Base-by-base conservation (phyloP, 495 filamentous ascomycete species). In the Aspergillus diversus region DNA sequence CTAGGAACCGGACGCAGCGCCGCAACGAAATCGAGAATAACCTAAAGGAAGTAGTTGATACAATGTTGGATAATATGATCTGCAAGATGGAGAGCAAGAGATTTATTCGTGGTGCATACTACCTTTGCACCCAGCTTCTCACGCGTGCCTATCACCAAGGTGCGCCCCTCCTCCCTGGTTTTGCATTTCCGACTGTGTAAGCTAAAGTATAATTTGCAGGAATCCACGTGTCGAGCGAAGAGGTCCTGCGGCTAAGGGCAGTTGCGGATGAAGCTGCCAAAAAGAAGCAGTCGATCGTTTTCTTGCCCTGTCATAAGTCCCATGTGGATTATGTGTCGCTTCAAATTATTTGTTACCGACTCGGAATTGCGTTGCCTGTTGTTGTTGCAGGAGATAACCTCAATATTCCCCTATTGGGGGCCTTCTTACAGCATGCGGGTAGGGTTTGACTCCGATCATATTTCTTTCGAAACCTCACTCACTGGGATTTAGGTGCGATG, bases 1-100 rank as follows among this genome's bases (percentile, higher is more conserved):
- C 80, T 32, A 80, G 83, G 59, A 83, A 83, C 48, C 83, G 82
- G 61, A 77, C 79, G 35, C 79, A 78, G 53, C 79, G 84, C 39
- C 86, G 85, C 71, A 81, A 77, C 47, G 83, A 87, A 61, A 83
- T 91, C 60, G 84, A 88, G 65, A 80, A 80, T 61, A 88, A 84
- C 57, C 75, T 90, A 35, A 80, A 83, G 53, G 88, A 96, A 68
- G 92, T 95, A 4, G 90, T 91, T 31, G 89, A 95, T 62, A 84
- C 87, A 49, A 87, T 94, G 81, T 90, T 92, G 60, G 91, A 97
- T 68, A 87, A 89, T 52, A 99, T 98, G 95, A 97, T 98, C 58
- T 97, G 95, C 84, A 99, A 98, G 76, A 93, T 97, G 80, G 95
- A 99, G 77, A 96, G 90, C 77, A 97, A 94, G 71, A 80, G 83